A percentile compares a stretch with the other conserved stretches of the same genome.
Evolutionary conservation across 805 yeast species (phyloP).

Genomic region (Candida taoyuanica): DNA sequence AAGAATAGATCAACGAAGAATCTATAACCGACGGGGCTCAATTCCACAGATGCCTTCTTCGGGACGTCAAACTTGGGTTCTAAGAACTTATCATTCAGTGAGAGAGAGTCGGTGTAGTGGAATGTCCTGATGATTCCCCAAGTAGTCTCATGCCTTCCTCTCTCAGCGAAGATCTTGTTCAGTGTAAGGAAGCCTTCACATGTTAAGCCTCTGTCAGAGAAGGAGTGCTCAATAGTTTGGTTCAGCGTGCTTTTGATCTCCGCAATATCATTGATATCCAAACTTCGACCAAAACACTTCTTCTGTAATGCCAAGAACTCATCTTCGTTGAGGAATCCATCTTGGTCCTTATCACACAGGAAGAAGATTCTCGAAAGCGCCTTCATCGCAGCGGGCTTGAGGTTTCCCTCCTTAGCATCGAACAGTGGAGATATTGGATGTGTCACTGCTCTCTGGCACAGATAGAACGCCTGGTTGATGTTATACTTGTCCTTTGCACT

Average conservation of each 20-base stretch:
- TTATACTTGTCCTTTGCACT: constrained; percentile 82
- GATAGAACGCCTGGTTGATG: constrained; percentile 86
- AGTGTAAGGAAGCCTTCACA: constrained; percentile 71
- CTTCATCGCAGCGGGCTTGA: constrained; percentile 70
- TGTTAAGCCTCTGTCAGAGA: constrained; percentile 51
- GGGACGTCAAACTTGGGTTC: constrained; percentile 77
- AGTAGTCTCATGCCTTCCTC: constrained; percentile 92
- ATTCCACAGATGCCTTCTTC: constrained; percentile 73
- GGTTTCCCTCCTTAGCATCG: constrained; percentile 81
- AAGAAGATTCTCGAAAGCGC: constrained; percentile 82
- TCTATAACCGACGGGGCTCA: constrained; percentile 88
- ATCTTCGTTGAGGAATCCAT: constrained; percentile 66
- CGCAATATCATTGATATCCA: constrained; percentile 47
- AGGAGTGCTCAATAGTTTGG: constrained; percentile 29
- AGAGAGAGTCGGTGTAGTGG: constrained; percentile 87
- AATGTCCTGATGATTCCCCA: constrained; percentile 92
- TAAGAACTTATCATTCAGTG: constrained; percentile 74
- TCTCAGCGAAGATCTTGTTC: constrained; percentile 79
- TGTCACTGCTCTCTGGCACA: constrained; percentile 89
- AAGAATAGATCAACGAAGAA: constrained; percentile 88
- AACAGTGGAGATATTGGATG: constrained; percentile 91
- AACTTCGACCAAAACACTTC: constrained; percentile 64
- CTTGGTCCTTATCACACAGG: constrained; percentile 86
- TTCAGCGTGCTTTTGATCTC: constrained; percentile 37
- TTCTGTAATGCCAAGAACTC: constrained; percentile 69